Percentiles rank a stretch among this genome's conserved stretches.
Conservation (phyloP, 116 monocot species). For the Trichopus zeylanicus region DNA sequence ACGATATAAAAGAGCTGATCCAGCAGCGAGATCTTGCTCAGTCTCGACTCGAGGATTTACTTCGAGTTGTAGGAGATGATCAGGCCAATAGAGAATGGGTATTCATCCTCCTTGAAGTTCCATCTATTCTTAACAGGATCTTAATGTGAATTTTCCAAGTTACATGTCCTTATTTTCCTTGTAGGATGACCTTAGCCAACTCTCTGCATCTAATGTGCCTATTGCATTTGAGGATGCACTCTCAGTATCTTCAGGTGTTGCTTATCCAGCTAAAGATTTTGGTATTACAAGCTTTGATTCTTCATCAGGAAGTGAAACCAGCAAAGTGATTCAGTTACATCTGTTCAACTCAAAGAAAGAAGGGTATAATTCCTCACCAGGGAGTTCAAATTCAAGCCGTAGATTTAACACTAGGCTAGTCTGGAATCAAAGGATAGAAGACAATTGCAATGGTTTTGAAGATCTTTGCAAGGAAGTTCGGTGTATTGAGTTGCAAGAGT, state of each 20-base stretch:
- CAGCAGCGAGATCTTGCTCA: conserved; percentile 51
- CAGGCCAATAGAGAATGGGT: conserved; percentile 34
- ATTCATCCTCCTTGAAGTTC: background rate
- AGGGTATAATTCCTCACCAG: conserved; percentile 4
- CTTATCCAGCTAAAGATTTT: conserved; percentile 6
- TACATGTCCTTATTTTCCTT: conserved; percentile 3
- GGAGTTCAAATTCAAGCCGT: conserved; percentile 18
- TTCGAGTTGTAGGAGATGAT: conserved; percentile 29
- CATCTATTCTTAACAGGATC: background rate
- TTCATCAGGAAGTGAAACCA: background rate
- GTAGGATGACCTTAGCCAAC: conserved; percentile 26
- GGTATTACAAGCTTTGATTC: background rate
- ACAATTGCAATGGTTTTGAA: conserved; percentile 16
- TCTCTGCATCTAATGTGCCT: conserved; percentile 15
- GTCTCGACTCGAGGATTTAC: conserved; percentile 48
- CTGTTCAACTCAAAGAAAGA: conserved; percentile 8
- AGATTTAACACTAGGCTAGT: conserved; percentile 5
- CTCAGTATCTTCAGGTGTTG: conserved; percentile 24
- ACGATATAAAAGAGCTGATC: conserved; percentile 57
- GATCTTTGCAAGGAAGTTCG: conserved; percentile 42
- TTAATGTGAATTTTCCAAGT: background rate
- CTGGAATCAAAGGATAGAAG: conserved; percentile 3
- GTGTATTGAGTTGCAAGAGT: conserved; percentile 40
- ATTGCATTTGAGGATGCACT: conserved; percentile 18
- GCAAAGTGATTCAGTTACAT: conserved; percentile 4